Percentiles rank a stretch among this genome's conserved stretches.
phyloP scores from a whole-genome alignment of 345 rosid species.

The Rhizophora apiculata region DNA sequence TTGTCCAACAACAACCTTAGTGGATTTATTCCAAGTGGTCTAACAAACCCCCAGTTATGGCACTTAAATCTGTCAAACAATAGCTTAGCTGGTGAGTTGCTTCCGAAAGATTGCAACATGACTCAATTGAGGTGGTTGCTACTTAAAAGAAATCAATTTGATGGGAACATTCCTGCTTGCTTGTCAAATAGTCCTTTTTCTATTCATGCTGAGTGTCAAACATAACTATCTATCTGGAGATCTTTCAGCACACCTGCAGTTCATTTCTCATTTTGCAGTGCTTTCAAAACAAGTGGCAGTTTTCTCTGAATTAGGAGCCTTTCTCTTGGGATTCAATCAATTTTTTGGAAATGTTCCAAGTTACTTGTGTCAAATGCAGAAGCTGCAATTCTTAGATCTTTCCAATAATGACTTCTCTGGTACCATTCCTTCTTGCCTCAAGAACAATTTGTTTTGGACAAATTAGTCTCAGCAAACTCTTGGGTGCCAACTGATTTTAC shows the following conservation, averaged over 20 bases:
- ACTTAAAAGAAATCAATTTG: constrained; percentile 15
- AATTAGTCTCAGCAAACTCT: constrained; percentile 5
- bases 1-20: constrained; percentile 13
- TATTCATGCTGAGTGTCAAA: constrained; percentile 7
- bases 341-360: too few species aligned
- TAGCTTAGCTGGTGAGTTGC: constrained; percentile 12
- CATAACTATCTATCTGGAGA: constrained; percentile 13
- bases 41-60: constrained; percentile 15
- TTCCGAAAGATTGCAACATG: constrained; percentile 15
- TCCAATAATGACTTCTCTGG: too few species aligned
- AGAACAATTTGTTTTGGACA: constrained; percentile 10
- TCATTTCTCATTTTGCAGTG: not conserved
- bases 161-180: constrained; percentile 7
- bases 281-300: not conserved
- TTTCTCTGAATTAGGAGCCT: too few species aligned
- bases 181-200: constrained; percentile 12
- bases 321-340: too few species aligned
- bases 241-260: not conserved
- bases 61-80: constrained; percentile 28
- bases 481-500: constrained; percentile 26
- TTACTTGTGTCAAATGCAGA: too few species aligned
- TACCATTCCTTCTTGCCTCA: constrained; percentile 16
- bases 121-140: constrained; percentile 12
- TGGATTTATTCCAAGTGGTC: constrained; percentile 13
- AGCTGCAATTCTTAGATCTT: too few species aligned